A percentile compares a stretch with the other conserved stretches of the same genome.
These are phyloP conservation scores for Chenopodium quinoa DNA, from an alignment of 148 eudicot species.

Conservation along the genomic window DNA sequence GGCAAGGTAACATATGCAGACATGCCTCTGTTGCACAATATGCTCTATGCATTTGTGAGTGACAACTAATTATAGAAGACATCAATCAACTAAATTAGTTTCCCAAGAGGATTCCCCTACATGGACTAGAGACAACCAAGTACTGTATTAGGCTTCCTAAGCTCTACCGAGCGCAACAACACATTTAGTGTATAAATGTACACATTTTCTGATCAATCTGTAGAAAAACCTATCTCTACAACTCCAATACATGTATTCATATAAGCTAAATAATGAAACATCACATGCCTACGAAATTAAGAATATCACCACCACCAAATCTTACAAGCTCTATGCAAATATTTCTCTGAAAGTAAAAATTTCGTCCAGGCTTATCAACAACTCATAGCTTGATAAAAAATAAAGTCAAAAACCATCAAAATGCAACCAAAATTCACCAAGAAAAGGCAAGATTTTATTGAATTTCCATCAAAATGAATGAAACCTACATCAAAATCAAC, in stretches of 20 bases:
- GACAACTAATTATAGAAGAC: background rate
- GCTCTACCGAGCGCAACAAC: too few species aligned
- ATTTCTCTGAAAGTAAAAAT: background rate
- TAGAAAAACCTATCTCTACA: background rate
- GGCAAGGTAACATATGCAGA: background rate
- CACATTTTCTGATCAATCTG: background rate
- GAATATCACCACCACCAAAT: background rate
- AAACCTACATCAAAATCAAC: background rate
- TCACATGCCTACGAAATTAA: background rate
- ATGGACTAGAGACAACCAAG: background rate
- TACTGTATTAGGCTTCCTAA: background rate
- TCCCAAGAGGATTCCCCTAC: background rate
- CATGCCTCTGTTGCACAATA: background rate
- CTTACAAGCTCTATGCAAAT: background rate
- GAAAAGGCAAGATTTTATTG: background rate
- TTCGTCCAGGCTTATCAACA: background rate
- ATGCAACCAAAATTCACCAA: background rate
- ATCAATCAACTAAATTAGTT: background rate
- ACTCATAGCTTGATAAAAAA: background rate
- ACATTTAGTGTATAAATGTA: too few species aligned
- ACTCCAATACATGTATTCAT: background rate
- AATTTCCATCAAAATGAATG: background rate
- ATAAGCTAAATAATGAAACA: background rate
- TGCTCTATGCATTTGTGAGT: background rate
- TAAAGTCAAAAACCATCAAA: background rate